A percentile compares a stretch with the other conserved stretches of the same genome.
phyloP scores from a whole-genome alignment of 164 flowering plant genomes.

The Magnolia officinalis region DNA sequence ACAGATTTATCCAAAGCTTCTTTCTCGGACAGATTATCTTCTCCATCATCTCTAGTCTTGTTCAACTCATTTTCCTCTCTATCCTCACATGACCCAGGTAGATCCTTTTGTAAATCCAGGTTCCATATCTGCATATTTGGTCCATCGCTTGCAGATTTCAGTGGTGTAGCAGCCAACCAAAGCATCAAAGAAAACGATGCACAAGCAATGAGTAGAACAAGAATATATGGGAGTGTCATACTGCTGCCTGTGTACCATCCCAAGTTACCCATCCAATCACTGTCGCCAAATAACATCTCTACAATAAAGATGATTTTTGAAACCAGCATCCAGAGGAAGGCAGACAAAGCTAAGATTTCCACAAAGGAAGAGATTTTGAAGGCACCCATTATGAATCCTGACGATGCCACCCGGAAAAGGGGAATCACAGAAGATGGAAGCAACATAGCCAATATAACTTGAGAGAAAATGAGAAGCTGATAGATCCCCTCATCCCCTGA shows the following conservation, averaged over 20 bases:
- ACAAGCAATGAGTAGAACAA: constrained; percentile 51
- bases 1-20: constrained; percentile 18
- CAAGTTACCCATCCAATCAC: constrained; percentile 76
- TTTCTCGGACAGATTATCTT: constrained; percentile 20
- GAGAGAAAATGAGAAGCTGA: constrained; percentile 75
- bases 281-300: constrained; percentile 80
- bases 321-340: constrained; percentile 70
- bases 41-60: constrained; percentile 23
- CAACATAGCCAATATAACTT: constrained; percentile 73
- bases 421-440: constrained; percentile 95
- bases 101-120: constrained; percentile 35
- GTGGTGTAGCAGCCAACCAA: constrained; percentile 82
- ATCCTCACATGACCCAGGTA: constrained; percentile 27
- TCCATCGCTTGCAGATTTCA: constrained; percentile 63
- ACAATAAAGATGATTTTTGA: constrained; percentile 60
- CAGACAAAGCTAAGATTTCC: constrained; percentile 57
- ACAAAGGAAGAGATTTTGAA: constrained; percentile 54
- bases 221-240: constrained; percentile 36
- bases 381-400: constrained; percentile 70
- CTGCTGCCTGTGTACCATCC: constrained; percentile 57
- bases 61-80: constrained; percentile 25
- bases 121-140: constrained; percentile 42
- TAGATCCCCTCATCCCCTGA: constrained; percentile 87
- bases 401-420: constrained; percentile 84
- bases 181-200: constrained; percentile 68